phyloP scores from a whole-genome alignment of 2,329 filamentous ascomycete species.

The Monascus ruber region DNA sequence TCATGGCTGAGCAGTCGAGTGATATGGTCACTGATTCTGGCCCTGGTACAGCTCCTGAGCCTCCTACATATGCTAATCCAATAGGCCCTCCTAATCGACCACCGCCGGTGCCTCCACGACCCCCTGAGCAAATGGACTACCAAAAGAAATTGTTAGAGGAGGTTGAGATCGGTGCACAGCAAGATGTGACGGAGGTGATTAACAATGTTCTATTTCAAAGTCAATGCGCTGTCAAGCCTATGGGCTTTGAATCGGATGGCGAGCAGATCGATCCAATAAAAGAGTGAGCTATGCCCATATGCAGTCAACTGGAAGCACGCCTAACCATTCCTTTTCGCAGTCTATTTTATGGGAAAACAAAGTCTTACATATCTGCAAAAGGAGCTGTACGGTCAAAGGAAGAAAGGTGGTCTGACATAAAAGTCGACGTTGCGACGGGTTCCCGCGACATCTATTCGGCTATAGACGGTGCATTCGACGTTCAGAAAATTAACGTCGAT shows the following conservation, averaged over 20 bases:
- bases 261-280: conserved; percentile 76
- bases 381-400: conserved; percentile 38
- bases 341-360: conserved; percentile 40
- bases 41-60: conserved; percentile 2
- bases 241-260: conserved; percentile 52
- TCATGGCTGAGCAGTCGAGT: conserved; percentile 13
- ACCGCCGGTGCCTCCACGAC: conserved; percentile 49
- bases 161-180: conserved; percentile 58
- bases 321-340: conserved; percentile 16
- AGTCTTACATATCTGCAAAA: conserved; percentile 35
- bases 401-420: conserved; percentile 52
- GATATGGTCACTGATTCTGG: conserved; percentile 6
- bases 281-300: conserved; percentile 30
- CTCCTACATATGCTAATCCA: conserved; percentile 5
- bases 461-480: conserved; percentile 74
- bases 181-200: conserved; percentile 94
- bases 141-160: conserved; percentile 34
- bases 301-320: background rate
- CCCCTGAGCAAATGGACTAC: conserved; percentile 22
- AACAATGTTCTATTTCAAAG: conserved; percentile 82
- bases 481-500: conserved; percentile 59
- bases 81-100: conserved; percentile 35
- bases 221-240: conserved; percentile 73
- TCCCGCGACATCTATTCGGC: conserved; percentile 66
- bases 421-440: conserved; percentile 47